These are phyloP conservation scores for Eucalyptus pauciflora DNA, from an alignment of 345 rosid genomes.

Conservation along the genomic window DNA sequence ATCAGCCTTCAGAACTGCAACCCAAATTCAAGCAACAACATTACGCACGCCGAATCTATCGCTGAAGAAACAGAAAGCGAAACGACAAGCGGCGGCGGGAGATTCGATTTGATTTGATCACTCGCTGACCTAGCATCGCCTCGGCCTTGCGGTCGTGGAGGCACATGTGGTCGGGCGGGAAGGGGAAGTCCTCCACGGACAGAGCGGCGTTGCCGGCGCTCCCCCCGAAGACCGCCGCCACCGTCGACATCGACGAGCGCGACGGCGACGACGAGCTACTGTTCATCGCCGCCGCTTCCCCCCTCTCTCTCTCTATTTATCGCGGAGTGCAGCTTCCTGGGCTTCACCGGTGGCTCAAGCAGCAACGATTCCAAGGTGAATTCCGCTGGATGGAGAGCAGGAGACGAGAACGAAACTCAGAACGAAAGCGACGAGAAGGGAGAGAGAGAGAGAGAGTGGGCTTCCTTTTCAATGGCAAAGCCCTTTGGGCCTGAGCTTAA, in stretches of 20 bases:
- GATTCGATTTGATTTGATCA: background rate
- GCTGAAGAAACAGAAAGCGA: background rate
- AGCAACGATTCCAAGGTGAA: background rate
- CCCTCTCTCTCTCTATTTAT: background rate
- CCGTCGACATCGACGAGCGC: slow-evolving; percentile 59
- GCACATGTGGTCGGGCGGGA: slow-evolving; percentile 54
- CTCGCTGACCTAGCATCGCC: slow-evolving; percentile 32
- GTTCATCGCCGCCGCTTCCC: slow-evolving; percentile 17
- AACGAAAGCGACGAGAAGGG: background rate
- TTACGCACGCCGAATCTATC: background rate
- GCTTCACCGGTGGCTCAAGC: too few relatives aligned
- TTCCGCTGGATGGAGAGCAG: background rate
- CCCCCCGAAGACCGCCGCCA: slow-evolving; percentile 55
- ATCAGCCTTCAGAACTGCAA: slow-evolving; percentile 73
- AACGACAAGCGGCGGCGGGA: background rate
- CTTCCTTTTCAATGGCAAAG: background rate
- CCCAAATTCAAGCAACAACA: background rate
- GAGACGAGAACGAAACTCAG: background rate
- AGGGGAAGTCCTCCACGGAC: slow-evolving; percentile 42
- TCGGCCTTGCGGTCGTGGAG: slow-evolving; percentile 56
- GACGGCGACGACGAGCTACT: slow-evolving; percentile 52
- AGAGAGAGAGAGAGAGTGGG: background rate
- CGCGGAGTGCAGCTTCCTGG: too few relatives aligned
- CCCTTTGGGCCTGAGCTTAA: background rate
- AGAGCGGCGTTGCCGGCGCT: slow-evolving; percentile 31